Base-by-base conservation (phyloP, 228 moss, liverwort and hornwort species). In the Sphagnum fallax region DNA sequence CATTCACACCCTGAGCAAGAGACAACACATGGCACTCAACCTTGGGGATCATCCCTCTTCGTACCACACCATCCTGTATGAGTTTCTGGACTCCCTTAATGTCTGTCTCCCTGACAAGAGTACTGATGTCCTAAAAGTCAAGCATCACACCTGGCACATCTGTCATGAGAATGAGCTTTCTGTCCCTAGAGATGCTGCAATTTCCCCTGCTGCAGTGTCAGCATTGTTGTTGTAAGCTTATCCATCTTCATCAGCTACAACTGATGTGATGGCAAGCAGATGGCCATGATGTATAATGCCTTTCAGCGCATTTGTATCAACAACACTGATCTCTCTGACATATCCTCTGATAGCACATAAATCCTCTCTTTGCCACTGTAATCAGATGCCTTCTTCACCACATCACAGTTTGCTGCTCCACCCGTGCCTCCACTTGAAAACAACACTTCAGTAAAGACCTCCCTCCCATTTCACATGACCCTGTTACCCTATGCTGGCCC, bases 151-250 rank as follows among this genome's bases (percentile, higher is more conserved):
- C 97, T 13, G 94, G 91, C 51, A 93, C 93, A 67, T 98, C 91
- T 4, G 97, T 98, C 93, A 93, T 98, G 58, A 93, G 91, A 51
- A 98, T 98, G 51, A 98, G 73, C 74, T 98, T 98, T 98, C 93
- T 1, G 93, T 93, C 8, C 93, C 93, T 3, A 93, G 52, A 0
- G 91, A 93, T 1, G 90, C 93, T 0, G 93, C 93, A 47, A 98
- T 98, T 72, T 98, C 93, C 8, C 97, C 93, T 0, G 93, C 97
- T 5, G 86, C 93, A 7, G 80, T 93, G 66, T 98, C 91, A 5
- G 93, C 97, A 69, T 93, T 98, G 61, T 91, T 85, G 67, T 98
- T 98, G 75, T 90, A 92, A 6, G 93, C 93, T 73, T 98, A 91
- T 47, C 91, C 97, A 6, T 87, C 50, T 5, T 51, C 50, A 76